Evolutionary conservation across 768 basidiomycete species (phyloP).

Genomic region (button mushroom (Agaricus bisporus)): DNA sequence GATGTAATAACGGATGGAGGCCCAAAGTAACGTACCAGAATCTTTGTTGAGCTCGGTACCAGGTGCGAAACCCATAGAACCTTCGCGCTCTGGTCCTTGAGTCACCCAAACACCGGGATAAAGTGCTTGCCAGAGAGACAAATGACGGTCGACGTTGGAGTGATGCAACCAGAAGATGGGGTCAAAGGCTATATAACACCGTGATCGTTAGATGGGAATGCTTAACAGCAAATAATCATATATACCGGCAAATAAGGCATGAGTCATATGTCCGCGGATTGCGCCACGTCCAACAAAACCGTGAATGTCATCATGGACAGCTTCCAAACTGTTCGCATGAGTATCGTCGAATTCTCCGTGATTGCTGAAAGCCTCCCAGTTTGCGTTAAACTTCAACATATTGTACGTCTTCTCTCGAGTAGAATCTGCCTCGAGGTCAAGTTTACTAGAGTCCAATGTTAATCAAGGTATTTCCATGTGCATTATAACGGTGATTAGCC

Average conservation of each 20-base stretch:
- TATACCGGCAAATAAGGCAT: conserved; percentile 34
- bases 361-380: conserved; percentile 44
- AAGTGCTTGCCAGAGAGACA: conserved; percentile 44
- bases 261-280: conserved; percentile 32
- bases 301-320: conserved; percentile 44
- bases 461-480: conserved; percentile 11
- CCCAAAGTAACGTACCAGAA: conserved; percentile 18
- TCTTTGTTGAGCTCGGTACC: conserved; percentile 19
- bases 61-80: conserved; percentile 26
- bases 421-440: conserved; percentile 18
- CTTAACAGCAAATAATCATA: neutral
- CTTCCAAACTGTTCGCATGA: conserved; percentile 40
- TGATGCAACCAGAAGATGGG: conserved; percentile 53
- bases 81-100: conserved; percentile 18
- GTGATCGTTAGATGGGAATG: neutral
- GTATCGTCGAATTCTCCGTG: conserved; percentile 31
- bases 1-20: neutral
- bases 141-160: conserved; percentile 43
- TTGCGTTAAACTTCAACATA: conserved; percentile 29
- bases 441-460: conserved; percentile 12
- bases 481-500: too few relatives aligned
- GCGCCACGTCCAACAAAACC: conserved; percentile 30
- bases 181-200: conserved; percentile 34
- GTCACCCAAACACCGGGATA: conserved; percentile 35
- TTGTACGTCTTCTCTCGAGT: conserved; percentile 28